These are phyloP conservation scores for Chaetomium cochliodes DNA, from an alignment of 495 filamentous ascomycete genomes.

Conservation along the genomic window DNA sequence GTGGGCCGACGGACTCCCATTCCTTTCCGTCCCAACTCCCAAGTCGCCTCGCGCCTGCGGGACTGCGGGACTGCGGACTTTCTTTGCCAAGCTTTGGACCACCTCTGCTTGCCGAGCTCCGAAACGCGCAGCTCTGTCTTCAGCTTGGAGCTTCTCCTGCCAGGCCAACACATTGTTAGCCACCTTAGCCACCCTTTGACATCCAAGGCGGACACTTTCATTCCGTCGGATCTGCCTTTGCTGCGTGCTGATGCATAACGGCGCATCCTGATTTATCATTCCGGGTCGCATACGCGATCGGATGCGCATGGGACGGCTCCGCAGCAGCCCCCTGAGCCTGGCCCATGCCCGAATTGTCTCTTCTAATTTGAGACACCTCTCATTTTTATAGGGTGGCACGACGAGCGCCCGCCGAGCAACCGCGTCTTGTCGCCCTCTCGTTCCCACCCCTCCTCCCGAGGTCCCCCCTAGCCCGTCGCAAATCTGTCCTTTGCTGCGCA, in stretches of 20 bases:
- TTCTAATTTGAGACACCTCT: conserved; percentile 35
- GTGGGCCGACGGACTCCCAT: not conserved
- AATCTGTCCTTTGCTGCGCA: conserved; percentile 12
- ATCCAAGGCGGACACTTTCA: not conserved
- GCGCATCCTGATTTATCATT: conserved; percentile 17
- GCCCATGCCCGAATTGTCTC: conserved; percentile 30
- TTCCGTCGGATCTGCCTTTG: not conserved
- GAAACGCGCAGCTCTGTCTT: conserved; percentile 13
- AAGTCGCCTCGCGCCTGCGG: not conserved
- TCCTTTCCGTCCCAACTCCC: not conserved
- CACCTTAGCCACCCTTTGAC: not conserved
- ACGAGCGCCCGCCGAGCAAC: conserved; percentile 15
- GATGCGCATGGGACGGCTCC: conserved; percentile 19
- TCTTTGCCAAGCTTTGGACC: conserved; percentile 1
- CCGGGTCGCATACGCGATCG: not conserved
- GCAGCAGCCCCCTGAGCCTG: conserved; percentile 27
- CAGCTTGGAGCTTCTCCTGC: conserved; percentile 7
- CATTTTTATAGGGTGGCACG: conserved; percentile 33
- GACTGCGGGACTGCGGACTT: too few species aligned
- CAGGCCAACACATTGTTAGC: conserved; percentile 2
- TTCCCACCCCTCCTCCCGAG: not conserved
- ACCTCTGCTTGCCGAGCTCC: conserved; percentile 5
- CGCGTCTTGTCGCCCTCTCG: conserved; percentile 16
- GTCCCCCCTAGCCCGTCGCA: conserved; percentile 1
- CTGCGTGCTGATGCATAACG: conserved; percentile 12